phyloP scores from a whole-genome alignment of 192 early-diverging fungal species.

The Cladochytrium replicatum region DNA sequence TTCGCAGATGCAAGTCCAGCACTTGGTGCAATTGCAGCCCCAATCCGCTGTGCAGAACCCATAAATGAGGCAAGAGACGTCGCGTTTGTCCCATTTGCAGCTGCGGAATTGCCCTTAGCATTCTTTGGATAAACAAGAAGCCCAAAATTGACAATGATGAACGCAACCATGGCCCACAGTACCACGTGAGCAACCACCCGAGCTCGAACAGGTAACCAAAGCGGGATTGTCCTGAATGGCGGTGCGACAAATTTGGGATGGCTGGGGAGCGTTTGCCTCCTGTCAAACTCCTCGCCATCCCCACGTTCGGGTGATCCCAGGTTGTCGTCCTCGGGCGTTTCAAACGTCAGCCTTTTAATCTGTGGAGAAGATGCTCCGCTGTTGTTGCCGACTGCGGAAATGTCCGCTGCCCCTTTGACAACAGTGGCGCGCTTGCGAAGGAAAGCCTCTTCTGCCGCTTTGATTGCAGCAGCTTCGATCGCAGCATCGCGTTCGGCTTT shows the following conservation, averaged over 20 bases:
- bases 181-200: slow-evolving; percentile 18
- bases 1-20: too few species aligned
- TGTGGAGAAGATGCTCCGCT: not conserved
- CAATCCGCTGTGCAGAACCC: too few species aligned
- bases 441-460: too few species aligned
- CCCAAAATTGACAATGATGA: slow-evolving; percentile 16
- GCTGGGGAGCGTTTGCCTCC: slow-evolving; percentile 22
- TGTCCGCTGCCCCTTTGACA: not conserved
- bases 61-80: too few species aligned
- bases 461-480: too few species aligned
- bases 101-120: too few species aligned
- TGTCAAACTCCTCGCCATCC: slow-evolving; percentile 1
- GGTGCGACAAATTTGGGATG: slow-evolving; percentile 29
- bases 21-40: too few species aligned
- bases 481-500: too few species aligned
- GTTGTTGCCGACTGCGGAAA: not conserved
- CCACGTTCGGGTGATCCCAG: not conserved
- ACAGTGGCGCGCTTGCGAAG: not conserved
- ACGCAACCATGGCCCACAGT: slow-evolving; percentile 12
- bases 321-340: not conserved
- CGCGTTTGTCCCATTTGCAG: too few species aligned
- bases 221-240: slow-evolving; percentile 31
- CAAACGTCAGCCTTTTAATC: not conserved
- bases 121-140: too few species aligned
- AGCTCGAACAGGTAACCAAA: slow-evolving; percentile 27